A percentile compares a stretch with the other conserved stretches of the same genome.
Evolutionary conservation across 176 grass and related monocot species (phyloP).

Genomic region (Themeda triandra): DNA sequence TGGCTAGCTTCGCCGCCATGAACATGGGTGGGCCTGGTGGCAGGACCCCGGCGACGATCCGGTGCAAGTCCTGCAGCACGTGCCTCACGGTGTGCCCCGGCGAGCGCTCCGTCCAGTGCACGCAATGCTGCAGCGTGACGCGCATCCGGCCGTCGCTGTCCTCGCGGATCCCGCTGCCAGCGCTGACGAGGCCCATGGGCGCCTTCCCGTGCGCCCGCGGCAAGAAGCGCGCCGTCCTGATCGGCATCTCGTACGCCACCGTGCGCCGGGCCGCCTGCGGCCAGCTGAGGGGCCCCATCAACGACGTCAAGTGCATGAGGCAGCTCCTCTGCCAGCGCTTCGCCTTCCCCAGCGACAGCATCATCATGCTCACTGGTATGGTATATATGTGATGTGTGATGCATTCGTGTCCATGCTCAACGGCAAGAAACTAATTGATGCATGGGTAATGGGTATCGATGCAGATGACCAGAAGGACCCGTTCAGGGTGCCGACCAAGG

Average conservation of each 20-base stretch:
- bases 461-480: slow-evolving; percentile 66
- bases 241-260: slow-evolving; percentile 66
- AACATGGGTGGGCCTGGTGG: slow-evolving; percentile 7
- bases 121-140: slow-evolving; percentile 44
- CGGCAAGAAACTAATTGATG: too few species aligned
- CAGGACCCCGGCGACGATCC: background rate
- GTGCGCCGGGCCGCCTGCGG: slow-evolving; percentile 8
- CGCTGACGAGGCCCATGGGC: background rate
- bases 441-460: too few species aligned
- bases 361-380: slow-evolving; percentile 62
- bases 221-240: background rate
- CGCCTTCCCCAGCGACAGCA: slow-evolving; percentile 56
- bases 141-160: slow-evolving; percentile 8
- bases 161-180: background rate
- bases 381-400: too few species aligned
- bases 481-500: slow-evolving; percentile 59
- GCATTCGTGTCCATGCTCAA: too few species aligned
- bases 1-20: slow-evolving; percentile 10
- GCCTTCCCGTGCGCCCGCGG: slow-evolving; percentile 23
- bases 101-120: slow-evolving; percentile 39
- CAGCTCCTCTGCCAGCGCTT: slow-evolving; percentile 60
- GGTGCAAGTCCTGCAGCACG: slow-evolving; percentile 37
- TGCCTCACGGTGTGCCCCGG: slow-evolving; percentile 14
- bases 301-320: slow-evolving; percentile 80
- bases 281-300: slow-evolving; percentile 64